Conservation (phyloP, 768 basidiomycete species). For the Leucogyrophana mollusca region DNA sequence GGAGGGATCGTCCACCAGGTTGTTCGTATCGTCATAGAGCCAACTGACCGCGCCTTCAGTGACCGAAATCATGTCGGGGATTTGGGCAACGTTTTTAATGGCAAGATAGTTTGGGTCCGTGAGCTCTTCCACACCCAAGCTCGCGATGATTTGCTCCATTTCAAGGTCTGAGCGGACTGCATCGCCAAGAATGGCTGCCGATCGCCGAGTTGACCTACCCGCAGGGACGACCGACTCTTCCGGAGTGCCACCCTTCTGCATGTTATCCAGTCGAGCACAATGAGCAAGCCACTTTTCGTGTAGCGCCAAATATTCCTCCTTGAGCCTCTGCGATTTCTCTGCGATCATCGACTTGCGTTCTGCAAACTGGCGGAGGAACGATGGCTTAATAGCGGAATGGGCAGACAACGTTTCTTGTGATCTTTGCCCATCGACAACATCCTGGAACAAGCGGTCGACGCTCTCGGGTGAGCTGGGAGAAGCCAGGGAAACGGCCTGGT, state of each 20-base stretch:
- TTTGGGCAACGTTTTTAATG: slow-evolving; percentile 75
- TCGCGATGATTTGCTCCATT: slow-evolving; percentile 97
- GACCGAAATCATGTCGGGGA: slow-evolving; percentile 89
- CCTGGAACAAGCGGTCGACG: slow-evolving; percentile 47
- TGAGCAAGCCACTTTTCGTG: slow-evolving; percentile 75
- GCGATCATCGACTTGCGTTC: slow-evolving; percentile 47
- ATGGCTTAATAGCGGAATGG: slow-evolving; percentile 43
- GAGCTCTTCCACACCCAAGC: slow-evolving; percentile 86
- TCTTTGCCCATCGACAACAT: slow-evolving; percentile 40
- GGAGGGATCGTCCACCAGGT: slow-evolving; percentile 70
- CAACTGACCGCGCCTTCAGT: slow-evolving; percentile 58
- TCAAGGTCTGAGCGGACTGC: slow-evolving; percentile 93
- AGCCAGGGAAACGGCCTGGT: slow-evolving; percentile 43
- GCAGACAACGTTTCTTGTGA: slow-evolving; percentile 32
- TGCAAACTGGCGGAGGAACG: slow-evolving; percentile 54
- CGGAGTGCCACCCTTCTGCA: slow-evolving; percentile 25
- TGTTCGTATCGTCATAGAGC: slow-evolving; percentile 82
- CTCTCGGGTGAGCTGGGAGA: slow-evolving; percentile 28
- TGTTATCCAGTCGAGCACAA: slow-evolving; percentile 65
- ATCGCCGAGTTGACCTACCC: slow-evolving; percentile 70
- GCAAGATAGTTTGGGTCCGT: slow-evolving; percentile 93
- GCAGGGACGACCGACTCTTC: slow-evolving; percentile 41
- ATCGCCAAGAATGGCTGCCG: slow-evolving; percentile 73
- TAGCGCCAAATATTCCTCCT: slow-evolving; percentile 62
- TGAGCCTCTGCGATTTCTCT: slow-evolving; percentile 56